phyloP scores from a whole-genome alignment of 2,329 filamentous ascomycete species.

The Aspergillus viridinutans region DNA sequence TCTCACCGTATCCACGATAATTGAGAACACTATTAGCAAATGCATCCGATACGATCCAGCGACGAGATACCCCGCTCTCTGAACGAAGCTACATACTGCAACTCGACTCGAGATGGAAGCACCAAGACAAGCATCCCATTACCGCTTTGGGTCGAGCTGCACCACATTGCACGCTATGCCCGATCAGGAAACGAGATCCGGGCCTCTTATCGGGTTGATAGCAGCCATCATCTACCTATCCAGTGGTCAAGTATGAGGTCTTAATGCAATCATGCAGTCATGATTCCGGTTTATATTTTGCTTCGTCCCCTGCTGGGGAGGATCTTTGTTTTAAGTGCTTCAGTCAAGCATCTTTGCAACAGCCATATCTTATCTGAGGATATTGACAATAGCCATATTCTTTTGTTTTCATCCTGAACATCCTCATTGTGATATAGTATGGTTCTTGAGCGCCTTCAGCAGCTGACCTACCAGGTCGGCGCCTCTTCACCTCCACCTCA shows the following conservation, averaged over 20 bases:
- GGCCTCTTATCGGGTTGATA: constrained; percentile 27
- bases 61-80: not conserved
- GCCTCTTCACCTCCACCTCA: constrained; percentile 55
- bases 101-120: not conserved
- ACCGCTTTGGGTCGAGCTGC: constrained; percentile 10
- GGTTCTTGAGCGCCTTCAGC: constrained; percentile 61
- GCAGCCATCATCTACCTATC: not conserved
- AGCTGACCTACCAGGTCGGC: constrained; percentile 59
- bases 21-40: not conserved
- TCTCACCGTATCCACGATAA: not conserved
- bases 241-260: not conserved
- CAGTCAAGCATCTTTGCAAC: not conserved
- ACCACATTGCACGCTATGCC: constrained; percentile 31
- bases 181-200: constrained; percentile 57
- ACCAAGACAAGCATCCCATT: constrained; percentile 15
- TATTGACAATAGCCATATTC: not conserved
- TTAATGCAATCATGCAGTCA: not conserved
- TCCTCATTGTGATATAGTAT: constrained; percentile 31
- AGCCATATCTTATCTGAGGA: not conserved
- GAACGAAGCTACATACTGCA: not conserved
- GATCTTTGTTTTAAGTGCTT: not conserved
- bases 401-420: not conserved
- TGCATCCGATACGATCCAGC: not conserved
- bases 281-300: not conserved
- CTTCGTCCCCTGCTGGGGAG: not conserved